Percentiles rank a stretch among this genome's conserved stretches.
phyloP scores from a whole-genome alignment of 495 filamentous ascomycete species.

The Hypoxylon perforatum region DNA sequence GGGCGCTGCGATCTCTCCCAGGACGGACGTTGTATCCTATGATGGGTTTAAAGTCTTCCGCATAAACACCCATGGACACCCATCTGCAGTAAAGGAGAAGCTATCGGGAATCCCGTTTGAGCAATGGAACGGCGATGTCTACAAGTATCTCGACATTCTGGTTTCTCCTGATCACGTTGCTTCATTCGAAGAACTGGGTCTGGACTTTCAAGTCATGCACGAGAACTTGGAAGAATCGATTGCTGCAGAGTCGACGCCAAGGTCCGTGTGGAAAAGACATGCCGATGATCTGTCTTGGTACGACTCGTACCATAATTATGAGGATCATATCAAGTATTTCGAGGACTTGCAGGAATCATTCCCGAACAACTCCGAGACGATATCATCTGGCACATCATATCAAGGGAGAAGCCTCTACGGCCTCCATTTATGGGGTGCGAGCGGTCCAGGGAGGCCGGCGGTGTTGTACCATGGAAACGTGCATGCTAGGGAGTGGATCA shows the following conservation, averaged over 20 bases:
- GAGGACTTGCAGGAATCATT: slow-evolving; percentile 52
- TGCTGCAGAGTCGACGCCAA: slow-evolving; percentile 42
- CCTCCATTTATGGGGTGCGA: slow-evolving; percentile 60
- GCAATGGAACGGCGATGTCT: slow-evolving; percentile 45
- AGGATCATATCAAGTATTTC: slow-evolving; percentile 58
- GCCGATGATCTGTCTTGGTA: slow-evolving; percentile 53
- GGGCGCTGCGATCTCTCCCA: slow-evolving; percentile 13
- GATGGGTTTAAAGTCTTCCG: slow-evolving; percentile 57
- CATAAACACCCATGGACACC: slow-evolving; percentile 34
- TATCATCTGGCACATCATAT: slow-evolving; percentile 56
- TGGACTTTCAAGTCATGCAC: slow-evolving; percentile 55
- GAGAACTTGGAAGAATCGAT: slow-evolving; percentile 57
- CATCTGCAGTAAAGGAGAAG: slow-evolving; percentile 38
- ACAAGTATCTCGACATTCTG: slow-evolving; percentile 49
- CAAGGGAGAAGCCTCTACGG: slow-evolving; percentile 58
- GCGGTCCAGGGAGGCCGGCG: slow-evolving; percentile 57
- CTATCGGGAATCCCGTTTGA: slow-evolving; percentile 44
- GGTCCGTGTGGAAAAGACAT: slow-evolving; percentile 16
- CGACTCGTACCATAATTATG: slow-evolving; percentile 58
- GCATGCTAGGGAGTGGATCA: slow-evolving; percentile 66
- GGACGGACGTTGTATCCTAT: slow-evolving; percentile 36
- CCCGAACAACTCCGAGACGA: slow-evolving; percentile 56
- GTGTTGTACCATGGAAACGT: slow-evolving; percentile 63
- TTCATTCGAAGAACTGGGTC: slow-evolving; percentile 47
- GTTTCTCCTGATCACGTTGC: slow-evolving; percentile 49